phyloP scores from a whole-genome alignment of 2,329 filamentous ascomycete species.

The Penicillium sclerotigenum region DNA sequence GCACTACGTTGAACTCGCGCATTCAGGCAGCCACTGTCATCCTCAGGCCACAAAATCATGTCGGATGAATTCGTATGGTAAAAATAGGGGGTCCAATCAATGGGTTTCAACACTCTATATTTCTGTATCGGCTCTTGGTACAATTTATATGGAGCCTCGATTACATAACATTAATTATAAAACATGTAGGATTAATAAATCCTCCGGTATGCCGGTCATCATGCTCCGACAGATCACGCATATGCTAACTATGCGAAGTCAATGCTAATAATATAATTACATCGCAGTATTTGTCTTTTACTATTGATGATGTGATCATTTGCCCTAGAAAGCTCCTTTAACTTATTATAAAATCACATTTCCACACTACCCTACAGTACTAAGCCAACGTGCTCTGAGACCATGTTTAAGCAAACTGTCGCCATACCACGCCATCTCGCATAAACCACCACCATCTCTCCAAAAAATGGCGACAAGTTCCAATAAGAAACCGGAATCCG shows the following conservation, averaged over 20 bases:
- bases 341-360: neutral
- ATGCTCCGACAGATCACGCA: neutral
- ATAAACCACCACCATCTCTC: neutral
- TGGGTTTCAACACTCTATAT: no score
- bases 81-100: no score
- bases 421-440: conserved; percentile 6
- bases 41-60: neutral
- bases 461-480: neutral
- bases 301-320: neutral
- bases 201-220: no score
- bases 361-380: neutral
- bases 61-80: no score
- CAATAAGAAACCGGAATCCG: neutral
- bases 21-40: neutral
- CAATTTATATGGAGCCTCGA: no score
- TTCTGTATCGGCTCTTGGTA: no score
- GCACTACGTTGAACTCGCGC: no score
- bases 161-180: no score
- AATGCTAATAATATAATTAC: neutral
- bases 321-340: no score
- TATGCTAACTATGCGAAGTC: neutral
- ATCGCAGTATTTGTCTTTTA: neutral
- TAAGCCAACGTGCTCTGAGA: neutral
- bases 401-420: conserved; percentile 2
- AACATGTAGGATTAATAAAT: no score